These are phyloP conservation scores for Lyophyllum semitale DNA, from an alignment of 768 basidiomycete species.

Conservation along the genomic window DNA sequence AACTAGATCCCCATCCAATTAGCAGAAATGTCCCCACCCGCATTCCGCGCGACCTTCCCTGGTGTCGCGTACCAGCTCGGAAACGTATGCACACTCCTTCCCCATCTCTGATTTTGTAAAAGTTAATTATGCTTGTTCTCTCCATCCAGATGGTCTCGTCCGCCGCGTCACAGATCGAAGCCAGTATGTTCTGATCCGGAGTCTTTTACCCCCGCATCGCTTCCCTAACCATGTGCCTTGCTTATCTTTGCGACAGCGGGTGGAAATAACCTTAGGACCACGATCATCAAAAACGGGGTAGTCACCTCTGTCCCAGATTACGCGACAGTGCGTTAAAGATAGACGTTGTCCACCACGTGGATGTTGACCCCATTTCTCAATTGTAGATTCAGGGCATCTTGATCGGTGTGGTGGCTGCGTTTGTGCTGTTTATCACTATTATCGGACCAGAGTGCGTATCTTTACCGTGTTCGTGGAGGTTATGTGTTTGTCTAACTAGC, in stretches of 20 bases:
- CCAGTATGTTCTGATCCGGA: conserved; percentile 50
- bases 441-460: conserved; percentile 78
- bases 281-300: conserved; percentile 43
- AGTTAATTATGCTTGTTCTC: background rate
- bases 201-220: conserved; percentile 6
- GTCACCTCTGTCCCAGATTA: conserved; percentile 58
- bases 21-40: conserved; percentile 83
- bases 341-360: background rate
- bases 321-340: conserved; percentile 41
- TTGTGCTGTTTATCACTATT: conserved; percentile 72
- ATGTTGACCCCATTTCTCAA: conserved; percentile 20
- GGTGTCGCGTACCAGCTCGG: conserved; percentile 86
- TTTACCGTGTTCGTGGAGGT: too few species aligned
- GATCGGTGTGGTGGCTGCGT: conserved; percentile 79
- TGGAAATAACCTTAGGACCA: conserved; percentile 55
- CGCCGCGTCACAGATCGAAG: conserved; percentile 80
- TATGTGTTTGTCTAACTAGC: too few species aligned
- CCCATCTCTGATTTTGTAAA: too few species aligned
- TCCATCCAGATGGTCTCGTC: conserved; percentile 56
- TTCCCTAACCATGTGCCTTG: conserved; percentile 6
- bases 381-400: conserved; percentile 79
- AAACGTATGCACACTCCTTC: conserved; percentile 46
- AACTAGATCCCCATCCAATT: conserved; percentile 70
- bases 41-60: conserved; percentile 86
- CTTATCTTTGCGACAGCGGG: conserved; percentile 46